Evolutionary conservation across 352 stramenopile genomes (phyloP), one percentile per base, ranked within the genome.

Genomic region (Phytophthora chlamydospora): DNA sequence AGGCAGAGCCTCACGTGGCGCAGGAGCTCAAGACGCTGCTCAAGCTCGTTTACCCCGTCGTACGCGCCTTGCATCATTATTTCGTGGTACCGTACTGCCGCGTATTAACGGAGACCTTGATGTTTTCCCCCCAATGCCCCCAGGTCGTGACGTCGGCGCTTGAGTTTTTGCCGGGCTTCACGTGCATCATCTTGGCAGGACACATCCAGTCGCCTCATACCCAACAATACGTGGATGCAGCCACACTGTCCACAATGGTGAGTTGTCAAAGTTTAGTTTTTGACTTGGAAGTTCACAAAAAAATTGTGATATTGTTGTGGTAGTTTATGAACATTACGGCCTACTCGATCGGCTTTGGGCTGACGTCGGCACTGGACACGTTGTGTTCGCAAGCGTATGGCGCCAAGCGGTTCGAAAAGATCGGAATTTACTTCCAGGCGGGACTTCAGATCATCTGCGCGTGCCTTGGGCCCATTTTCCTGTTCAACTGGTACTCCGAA

Each of bases 361-460:
- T 93, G 0, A 75, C 83, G 7, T 89, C 80, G 12, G 84, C 81
- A 8, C 66, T 95, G 38, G 86, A 95, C 58, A 95, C 86, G 57
- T 66, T 95, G 13, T 93, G 82, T 29, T 78, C 76, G 1, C 76
- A 91, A 34, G 83, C 85, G 24, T 85, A 80, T 39, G 85, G 85
- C 19, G 85, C 87, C 0, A 75, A 78, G 27, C 65, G 77, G 11
- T 67, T 68, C 27, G 66, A 71, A 4, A 88, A 88, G 60, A 92
- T 96, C 59, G 89, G 87, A 0, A 69, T 83, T 35, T 95, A 92
- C 66, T 77, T 91, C 47, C 80, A 95, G 52, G 82, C 75, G 2
- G 85, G 82, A 1, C 32, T 90, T 0, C 35, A 89, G 43, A 75
- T 95, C 19, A 63, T 95, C 21, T 40, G 52, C 0, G 59, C 70